Evolutionary conservation across 345 rosid genomes (phyloP), one percentile per base, ranked within the genome.

Genomic region (Euphorbia peplus): DNA sequence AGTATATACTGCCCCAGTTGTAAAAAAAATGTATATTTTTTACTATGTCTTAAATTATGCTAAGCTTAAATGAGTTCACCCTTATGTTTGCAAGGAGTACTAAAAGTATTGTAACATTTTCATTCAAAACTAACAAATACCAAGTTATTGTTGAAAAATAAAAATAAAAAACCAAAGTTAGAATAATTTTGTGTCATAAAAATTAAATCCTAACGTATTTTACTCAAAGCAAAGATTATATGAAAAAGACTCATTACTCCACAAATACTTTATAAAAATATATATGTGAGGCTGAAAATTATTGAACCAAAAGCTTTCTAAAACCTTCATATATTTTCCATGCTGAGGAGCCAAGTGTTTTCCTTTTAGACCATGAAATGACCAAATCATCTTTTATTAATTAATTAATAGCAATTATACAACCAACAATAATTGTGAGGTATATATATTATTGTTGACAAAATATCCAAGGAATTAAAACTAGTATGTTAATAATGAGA

Each of bases 231-330:
- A 65, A 63, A 59, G 47, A 24, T 44, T 35, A 19, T 12, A 46
- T 1, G 80, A 73, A 66, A 73, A 62, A 21, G 79, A 79, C 72
- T 59, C 24, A 35, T 28, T 35, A 71, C 72, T 76, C 48, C 67
- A 53, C 48, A 46, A 25, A 57, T 55, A 48, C 24, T 35, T 55
- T 42, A 41, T 30, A 19, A 26, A 37, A 7, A 3, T 13, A 26
- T 35, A 24, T 5, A 26, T 19, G 26, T 57, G n/a, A 48, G 25
- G 47, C 18, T 8, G 46, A 37, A 53, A 52, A 37, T 9, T 37
- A 35, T 53, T 50, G 53, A 51, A 29, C 22, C 18, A 37, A 70
- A 66, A 35, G 21, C 35, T 63, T 51, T 19, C 19, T 5, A 15
- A 52, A 24, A 44, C 39, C 47, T 42, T n/a, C 22, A 42, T 15